Evolutionary conservation across 75 land plant genomes (phyloP), one percentile per base, ranked within the genome.

Genomic region (Cupressus sempervirens): DNA sequence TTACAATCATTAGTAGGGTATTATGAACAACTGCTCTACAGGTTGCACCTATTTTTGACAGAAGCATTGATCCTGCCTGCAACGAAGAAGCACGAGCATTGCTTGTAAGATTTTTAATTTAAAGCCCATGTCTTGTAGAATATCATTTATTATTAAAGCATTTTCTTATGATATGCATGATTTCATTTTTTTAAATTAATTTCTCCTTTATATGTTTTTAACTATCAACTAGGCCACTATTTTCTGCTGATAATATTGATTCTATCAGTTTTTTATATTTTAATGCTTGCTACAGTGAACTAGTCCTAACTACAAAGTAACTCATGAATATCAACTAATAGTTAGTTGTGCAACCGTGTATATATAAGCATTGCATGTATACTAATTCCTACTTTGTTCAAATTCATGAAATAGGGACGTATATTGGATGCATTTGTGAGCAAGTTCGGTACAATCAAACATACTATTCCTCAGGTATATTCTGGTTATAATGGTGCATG

Each of bases 341-440:
- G 6, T 20, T 62, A 62, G n/a, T 20, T 62, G 8, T 23, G 26
- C 7, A 26, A 6, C n/a, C 0, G 26, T 38, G 40, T 62, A 62
- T 23, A 62, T 23, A 62, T 23, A 29, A 26, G n/a, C 29, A 62
- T 23, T 58, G 73, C 15, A 83, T n/a, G 8, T 75, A 41, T 45
- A 46, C 53, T 41, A 13, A 32, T 48, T 9, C 76, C 7, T 8
- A 72, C 35, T 32, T 30, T 72, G 36, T 72, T 72, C 36, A 2
- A 18, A 72, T 72, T 72, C 3, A 12, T 72, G 74, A 72, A 72
- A 72, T 83, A 98, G 99, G 97, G 97, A 34, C 93, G 99, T 26
- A 96, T 98, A 84, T 87, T 98, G 92, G 99, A 98, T 94, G 95
- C 99, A 76, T 98, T 98, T 91, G 99, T 98, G 75, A 96, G 99